Base-by-base conservation (phyloP, 495 filamentous ascomycete species). In the Penicillium silybi region DNA sequence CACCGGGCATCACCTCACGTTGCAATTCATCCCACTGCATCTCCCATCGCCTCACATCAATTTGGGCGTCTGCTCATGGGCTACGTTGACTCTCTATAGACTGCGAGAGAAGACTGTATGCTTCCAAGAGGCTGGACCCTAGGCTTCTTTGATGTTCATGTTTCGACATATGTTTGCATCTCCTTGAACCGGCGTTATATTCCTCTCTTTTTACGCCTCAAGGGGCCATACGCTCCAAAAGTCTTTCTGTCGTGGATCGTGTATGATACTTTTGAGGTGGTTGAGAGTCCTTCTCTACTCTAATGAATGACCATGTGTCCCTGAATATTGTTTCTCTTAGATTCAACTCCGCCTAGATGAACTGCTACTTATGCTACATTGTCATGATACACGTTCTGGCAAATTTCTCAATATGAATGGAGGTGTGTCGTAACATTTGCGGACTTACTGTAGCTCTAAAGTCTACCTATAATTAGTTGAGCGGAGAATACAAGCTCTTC, bases 221-320 rank as follows among this genome's bases (percentile, higher is more conserved):
- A 50, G 34, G 50, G 37, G 29, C 27, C 18, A 10, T 41, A 26
- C 46, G 17, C 25, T 15, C 45, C 5, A 48, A 57, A 61, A 61
- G 23, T 52, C 44, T 46, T 19, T 34, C 26, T 32, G 16, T n/a
- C 20, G 17, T 40, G 32, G 39, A 6, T 49, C 19, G 41, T 52
- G 54, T 52, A 57, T 57, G 48, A 57, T 52, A 52, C 44, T 41
- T 32, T n/a, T 16, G 42, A 25, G 17, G 11, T 34, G 37, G 42
- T 25, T 34, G 32, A 11, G 27, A 15, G 3, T 42, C n/a, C 48
- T 32, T 57, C 53, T 52, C 54, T 52, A 34, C 44, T 57, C 48
- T 57, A 57, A 52, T 57, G 54, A 57, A 40, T 48, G n/a, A 41
- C 22, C 16, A n/a, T 46, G 16, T 41, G 22, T 48, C 80, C 8